Evolutionary conservation across 176 grass and related monocot genomes (phyloP).

Genomic region (Zea luxurians): DNA sequence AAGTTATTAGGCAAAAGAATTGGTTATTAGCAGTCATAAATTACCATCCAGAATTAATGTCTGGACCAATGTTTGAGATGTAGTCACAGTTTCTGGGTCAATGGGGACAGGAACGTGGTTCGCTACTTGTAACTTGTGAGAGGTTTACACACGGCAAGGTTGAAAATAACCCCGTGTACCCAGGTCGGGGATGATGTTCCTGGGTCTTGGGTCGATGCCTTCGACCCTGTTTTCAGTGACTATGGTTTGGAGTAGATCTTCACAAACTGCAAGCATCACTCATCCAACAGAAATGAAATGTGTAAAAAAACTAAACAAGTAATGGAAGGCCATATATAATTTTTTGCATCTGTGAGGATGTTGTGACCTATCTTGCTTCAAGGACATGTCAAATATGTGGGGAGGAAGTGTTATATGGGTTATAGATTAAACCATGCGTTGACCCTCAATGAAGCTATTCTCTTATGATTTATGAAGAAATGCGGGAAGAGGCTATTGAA

Average conservation of each 20-base stretch:
- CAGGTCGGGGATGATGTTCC: no score
- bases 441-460: not conserved
- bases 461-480: not conserved
- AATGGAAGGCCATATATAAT: not conserved
- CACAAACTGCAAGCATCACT: constrained; percentile 5
- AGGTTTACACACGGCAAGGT: not conserved
- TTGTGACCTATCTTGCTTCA: not conserved
- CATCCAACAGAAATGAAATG: not conserved
- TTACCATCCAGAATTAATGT: not conserved
- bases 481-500: not conserved
- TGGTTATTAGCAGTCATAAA: not conserved
- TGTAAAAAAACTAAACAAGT: not conserved
- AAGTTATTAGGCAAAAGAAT: no score
- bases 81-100: not conserved
- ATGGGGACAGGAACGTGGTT: not conserved
- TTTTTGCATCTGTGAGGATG: not conserved
- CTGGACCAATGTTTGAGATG: not conserved
- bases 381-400: not conserved
- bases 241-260: not conserved
- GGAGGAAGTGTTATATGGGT: not conserved
- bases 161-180: not conserved
- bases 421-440: not conserved
- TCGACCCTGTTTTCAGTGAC: not conserved
- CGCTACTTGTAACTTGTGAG: not conserved
- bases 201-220: no score